phyloP scores from a whole-genome alignment of 2,329 filamentous ascomycete species.

The Amauroascus verrucosus region DNA sequence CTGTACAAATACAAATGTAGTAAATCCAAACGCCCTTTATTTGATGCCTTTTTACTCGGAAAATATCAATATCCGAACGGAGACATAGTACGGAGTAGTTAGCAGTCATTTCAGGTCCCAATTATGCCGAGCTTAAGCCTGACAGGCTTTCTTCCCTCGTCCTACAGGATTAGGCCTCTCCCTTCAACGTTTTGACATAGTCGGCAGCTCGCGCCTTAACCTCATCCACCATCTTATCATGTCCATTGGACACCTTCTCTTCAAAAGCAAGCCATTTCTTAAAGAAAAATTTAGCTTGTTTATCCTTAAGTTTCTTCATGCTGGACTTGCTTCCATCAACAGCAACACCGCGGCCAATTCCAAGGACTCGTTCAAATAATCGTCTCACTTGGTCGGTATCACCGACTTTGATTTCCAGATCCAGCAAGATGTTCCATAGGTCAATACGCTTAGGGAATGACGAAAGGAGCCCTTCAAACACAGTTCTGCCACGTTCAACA shows the following conservation, averaged over 20 bases:
- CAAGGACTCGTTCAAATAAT: constrained; percentile 67
- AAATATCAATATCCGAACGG: not conserved
- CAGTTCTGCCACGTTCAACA: constrained; percentile 80
- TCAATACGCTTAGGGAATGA: constrained; percentile 84
- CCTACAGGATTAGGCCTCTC: constrained; percentile 11
- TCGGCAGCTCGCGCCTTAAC: constrained; percentile 61
- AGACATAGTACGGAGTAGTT: not conserved
- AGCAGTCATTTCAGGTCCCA: too few relatives aligned
- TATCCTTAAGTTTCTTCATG: constrained; percentile 61
- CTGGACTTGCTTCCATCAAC: constrained; percentile 35
- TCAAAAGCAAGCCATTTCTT: constrained; percentile 89
- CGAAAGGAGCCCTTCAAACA: constrained; percentile 79
- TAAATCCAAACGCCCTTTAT: not conserved
- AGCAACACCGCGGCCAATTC: constrained; percentile 31
- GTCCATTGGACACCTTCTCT: constrained; percentile 50
- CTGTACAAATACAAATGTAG: not conserved
- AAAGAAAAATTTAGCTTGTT: constrained; percentile 79
- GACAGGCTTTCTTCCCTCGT: not conserved
- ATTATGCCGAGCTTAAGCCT: not conserved
- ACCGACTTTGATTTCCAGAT: constrained; percentile 61
- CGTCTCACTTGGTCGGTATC: constrained; percentile 57
- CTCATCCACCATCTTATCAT: constrained; percentile 57
- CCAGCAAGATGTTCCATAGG: constrained; percentile 84
- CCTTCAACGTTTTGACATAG: constrained; percentile 48
- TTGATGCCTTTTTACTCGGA: not conserved